These are phyloP conservation scores for Podosphaera aphanis DNA, from an alignment of 2,329 filamentous ascomycete genomes.

Conservation along the genomic window DNA sequence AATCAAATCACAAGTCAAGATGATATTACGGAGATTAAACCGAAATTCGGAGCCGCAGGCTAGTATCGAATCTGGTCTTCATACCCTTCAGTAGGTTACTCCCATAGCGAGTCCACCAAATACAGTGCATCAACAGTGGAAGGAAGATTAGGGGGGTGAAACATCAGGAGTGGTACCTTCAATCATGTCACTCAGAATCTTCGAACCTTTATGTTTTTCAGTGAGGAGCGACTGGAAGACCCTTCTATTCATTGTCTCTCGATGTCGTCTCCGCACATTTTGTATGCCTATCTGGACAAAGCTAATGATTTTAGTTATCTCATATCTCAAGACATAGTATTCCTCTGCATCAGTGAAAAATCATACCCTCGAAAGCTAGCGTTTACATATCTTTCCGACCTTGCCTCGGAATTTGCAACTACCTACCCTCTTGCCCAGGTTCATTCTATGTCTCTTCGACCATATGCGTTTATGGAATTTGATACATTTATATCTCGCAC, in stretches of 20 bases:
- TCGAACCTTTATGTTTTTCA: too few relatives aligned
- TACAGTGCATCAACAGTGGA: too few relatives aligned
- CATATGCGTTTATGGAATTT: conserved; percentile 94
- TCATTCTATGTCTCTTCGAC: conserved; percentile 49
- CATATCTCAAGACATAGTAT: conserved; percentile 62
- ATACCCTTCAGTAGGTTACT: conserved; percentile 56
- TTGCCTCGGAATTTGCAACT: conserved; percentile 72
- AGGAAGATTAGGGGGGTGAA: too few relatives aligned
- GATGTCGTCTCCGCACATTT: too few relatives aligned
- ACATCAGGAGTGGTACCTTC: too few relatives aligned
- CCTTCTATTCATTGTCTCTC: too few relatives aligned
- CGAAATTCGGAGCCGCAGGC: conserved; percentile 78
- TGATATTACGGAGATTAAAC: conserved; percentile 69
- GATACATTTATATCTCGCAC: conserved; percentile 90
- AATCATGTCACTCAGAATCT: too few relatives aligned
- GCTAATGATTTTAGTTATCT: conserved; percentile 38
- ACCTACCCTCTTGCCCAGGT: conserved; percentile 58
- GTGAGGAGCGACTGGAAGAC: too few relatives aligned
- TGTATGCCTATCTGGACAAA: neutral
- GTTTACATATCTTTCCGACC: conserved; percentile 90
- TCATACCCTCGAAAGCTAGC: conserved; percentile 95
- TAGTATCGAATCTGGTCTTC: conserved; percentile 64
- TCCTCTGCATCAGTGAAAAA: conserved; percentile 78
- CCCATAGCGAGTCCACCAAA: neutral
- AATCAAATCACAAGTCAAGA: conserved; percentile 75